phyloP scores from a whole-genome alignment of 345 rosid species.

The Populus deltoides region DNA sequence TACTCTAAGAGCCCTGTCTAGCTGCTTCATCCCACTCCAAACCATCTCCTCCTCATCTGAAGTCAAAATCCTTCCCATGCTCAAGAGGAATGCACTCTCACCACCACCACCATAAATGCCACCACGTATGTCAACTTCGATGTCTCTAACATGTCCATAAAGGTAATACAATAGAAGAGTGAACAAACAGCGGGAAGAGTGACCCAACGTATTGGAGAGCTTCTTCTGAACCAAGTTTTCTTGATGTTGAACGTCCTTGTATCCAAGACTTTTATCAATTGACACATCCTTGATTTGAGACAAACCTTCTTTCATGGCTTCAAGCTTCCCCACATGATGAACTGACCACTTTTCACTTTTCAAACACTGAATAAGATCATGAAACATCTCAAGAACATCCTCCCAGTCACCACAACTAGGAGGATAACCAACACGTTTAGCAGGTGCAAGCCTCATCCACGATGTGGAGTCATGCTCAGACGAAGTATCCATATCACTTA shows the following conservation, averaged over 20 bases:
- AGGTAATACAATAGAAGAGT: conserved; percentile 68
- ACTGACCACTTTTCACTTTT: conserved; percentile 36
- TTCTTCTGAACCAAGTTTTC: conserved; percentile 63
- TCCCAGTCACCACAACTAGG: conserved; percentile 56
- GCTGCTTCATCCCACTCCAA: conserved; percentile 60
- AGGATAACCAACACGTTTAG: conserved; percentile 26
- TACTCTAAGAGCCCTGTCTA: conserved; percentile 61
- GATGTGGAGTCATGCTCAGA: conserved; percentile 47
- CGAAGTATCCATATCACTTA: conserved; percentile 44
- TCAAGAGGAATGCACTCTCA: conserved; percentile 34
- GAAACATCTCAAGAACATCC: conserved; percentile 76
- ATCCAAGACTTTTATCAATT: conserved; percentile 62
- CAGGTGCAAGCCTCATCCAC: conserved; percentile 66
- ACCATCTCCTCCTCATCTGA: conserved; percentile 52
- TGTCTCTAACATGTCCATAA: conserved; percentile 56
- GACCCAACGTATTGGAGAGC: conserved; percentile 62
- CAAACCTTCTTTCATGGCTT: conserved; percentile 82
- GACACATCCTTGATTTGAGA: conserved; percentile 61
- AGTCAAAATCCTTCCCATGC: conserved; percentile 67
- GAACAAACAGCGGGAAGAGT: conserved; percentile 70
- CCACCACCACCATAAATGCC: conserved; percentile 36
- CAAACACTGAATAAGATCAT: conserved; percentile 56
- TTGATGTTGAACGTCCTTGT: conserved; percentile 60
- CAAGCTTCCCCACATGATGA: conserved; percentile 56
- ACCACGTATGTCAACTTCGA: conserved; percentile 68